Percentiles rank a stretch among this genome's conserved stretches.
These are phyloP conservation scores for Triticum dicoccoides DNA, from an alignment of 176 grass and related monocot genomes.

Conservation along the genomic window DNA sequence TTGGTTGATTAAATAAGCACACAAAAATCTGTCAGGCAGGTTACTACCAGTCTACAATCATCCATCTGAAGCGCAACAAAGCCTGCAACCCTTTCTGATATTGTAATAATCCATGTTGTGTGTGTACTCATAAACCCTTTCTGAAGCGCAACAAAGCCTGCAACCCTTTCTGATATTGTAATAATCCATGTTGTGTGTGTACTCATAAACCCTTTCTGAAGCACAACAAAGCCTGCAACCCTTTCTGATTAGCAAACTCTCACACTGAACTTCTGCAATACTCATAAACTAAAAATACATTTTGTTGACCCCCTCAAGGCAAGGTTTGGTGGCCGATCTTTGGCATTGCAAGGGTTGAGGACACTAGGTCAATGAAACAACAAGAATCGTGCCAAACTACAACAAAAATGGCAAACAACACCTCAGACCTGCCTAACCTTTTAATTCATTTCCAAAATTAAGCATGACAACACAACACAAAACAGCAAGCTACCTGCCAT, in stretches of 20 bases:
- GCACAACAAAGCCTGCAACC: not conserved
- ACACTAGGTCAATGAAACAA: not conserved
- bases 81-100: not conserved
- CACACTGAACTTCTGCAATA: not conserved
- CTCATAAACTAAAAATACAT: not conserved
- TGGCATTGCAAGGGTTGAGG: not conserved
- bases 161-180: not conserved
- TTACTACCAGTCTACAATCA: not conserved
- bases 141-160: not conserved
- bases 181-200: not conserved
- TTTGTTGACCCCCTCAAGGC: not conserved
- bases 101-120: not conserved
- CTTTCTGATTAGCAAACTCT: not conserved
- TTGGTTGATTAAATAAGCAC: not conserved
- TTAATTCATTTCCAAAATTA: constrained; percentile 21
- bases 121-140: not conserved
- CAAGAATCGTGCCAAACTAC: not conserved
- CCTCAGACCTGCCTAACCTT: not conserved
- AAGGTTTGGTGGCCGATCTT: not conserved
- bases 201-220: not conserved
- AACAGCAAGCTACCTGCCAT: not conserved
- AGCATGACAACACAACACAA: not conserved
- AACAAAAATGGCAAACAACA: not conserved
- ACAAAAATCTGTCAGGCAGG: not conserved
- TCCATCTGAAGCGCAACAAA: not conserved